Base-by-base conservation (phyloP, 306 rosid species). In the Gynostemma pentaphyllum region DNA sequence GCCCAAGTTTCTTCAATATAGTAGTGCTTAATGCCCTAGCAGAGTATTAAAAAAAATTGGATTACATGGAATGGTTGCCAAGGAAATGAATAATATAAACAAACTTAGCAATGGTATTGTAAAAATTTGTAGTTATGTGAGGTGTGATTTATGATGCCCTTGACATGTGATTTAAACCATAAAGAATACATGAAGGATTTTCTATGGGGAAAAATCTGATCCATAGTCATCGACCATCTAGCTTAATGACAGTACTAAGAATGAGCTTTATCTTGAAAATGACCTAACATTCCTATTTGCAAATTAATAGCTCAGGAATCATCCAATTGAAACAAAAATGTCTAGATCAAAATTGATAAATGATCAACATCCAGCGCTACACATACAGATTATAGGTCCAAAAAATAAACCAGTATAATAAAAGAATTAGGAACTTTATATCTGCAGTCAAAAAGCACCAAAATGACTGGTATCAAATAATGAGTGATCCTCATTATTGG, bases 401-500 rank as follows among this genome's bases (percentile, higher is more conserved):
- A 34, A 34, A 49, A 57, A 21, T 30, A 16, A 2, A n/a, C 2
- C 3, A 36, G 21, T 37, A 37, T 3, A 7, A 7, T 61, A 40
- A 59, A 37, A 59, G 7, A 39, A 61, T 22, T 23, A 8, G 64
- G 16, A 59, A 2, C 2, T 60, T 9, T 14, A 13, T 15, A 2
- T 13, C 27, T 22, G 37, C 32, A 11, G 23, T 22, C 14, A 61
- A 40, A 61, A 32, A 48, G 72, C 41, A 24, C 76, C 81, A 62
- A 52, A 61, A 66, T 63, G 60, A 68, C 41, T 55, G 42, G 53
- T 78, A 61, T 42, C 36, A 13, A 73, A 66, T n/a, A 74, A 53
- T 67, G 70, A 49, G 45, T 23, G 27, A 41, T 59, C 73, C 68
- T 74, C 84, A 34, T 64, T 45, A 53, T 69, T 48, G 55, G 24